A percentile compares a stretch with the other conserved stretches of the same genome.
These are phyloP conservation scores for Zasmidium citrigriseum DNA, from an alignment of 2,329 filamentous ascomycete species.

Conservation along the genomic window DNA sequence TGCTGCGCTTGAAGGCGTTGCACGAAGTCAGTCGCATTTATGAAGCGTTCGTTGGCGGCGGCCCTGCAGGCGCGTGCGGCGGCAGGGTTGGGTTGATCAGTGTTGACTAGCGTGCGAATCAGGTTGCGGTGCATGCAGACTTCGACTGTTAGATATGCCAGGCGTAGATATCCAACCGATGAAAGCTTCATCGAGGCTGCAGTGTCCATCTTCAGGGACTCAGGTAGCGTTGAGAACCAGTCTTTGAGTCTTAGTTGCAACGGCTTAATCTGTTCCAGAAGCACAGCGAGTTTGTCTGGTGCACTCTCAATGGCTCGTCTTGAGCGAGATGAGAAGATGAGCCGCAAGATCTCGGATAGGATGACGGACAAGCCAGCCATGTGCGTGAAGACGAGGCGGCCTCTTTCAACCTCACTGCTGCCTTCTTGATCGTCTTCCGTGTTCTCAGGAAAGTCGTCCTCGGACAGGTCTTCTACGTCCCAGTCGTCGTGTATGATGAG, in stretches of 20 bases:
- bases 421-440: slow-evolving; percentile 31
- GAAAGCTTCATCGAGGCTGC: slow-evolving; percentile 32
- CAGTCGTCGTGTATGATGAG: slow-evolving; percentile 28
- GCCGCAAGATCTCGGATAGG: slow-evolving; percentile 24
- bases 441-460: slow-evolving; percentile 34
- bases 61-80: slow-evolving; percentile 42
- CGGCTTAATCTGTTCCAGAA: slow-evolving; percentile 28
- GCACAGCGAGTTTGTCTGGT: slow-evolving; percentile 14
- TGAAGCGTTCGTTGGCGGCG: slow-evolving; percentile 46
- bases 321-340: slow-evolving; percentile 25
- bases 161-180: slow-evolving; percentile 44
- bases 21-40: slow-evolving; percentile 49
- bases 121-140: slow-evolving; percentile 48
- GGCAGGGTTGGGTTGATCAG: slow-evolving; percentile 27
- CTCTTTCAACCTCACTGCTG: slow-evolving; percentile 32
- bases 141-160: slow-evolving; percentile 49
- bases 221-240: slow-evolving; percentile 28
- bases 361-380: slow-evolving; percentile 30
- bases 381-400: slow-evolving; percentile 31
- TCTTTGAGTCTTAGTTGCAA: slow-evolving; percentile 28
- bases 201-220: slow-evolving; percentile 29
- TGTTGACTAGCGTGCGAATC: slow-evolving; percentile 35
- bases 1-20: slow-evolving; percentile 47
- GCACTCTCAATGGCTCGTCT: slow-evolving; percentile 19
- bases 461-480: slow-evolving; percentile 26